Evolutionary conservation across 352 stramenopile genomes (phyloP).

Genomic region (Globisporangium echinulatum): DNA sequence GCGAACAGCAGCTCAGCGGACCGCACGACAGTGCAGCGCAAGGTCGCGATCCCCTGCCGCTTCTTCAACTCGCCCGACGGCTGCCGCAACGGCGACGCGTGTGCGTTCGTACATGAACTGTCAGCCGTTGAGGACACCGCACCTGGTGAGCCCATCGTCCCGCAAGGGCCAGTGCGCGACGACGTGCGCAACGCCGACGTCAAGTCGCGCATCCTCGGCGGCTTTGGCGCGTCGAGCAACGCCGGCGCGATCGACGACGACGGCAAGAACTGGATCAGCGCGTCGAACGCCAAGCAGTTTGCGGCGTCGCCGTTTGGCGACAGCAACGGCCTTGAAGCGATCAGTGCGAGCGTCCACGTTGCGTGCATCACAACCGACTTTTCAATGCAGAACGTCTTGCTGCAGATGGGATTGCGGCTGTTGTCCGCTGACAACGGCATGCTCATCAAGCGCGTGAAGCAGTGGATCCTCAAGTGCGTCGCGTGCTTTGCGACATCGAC

Average conservation of each 20-base stretch:
- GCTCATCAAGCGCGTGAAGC: slow-evolving; percentile 84
- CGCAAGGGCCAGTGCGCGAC: slow-evolving; percentile 29
- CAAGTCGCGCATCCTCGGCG: slow-evolving; percentile 84
- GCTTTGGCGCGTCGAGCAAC: slow-evolving; percentile 74
- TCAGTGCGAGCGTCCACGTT: slow-evolving; percentile 42
- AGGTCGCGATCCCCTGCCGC: slow-evolving; percentile 68
- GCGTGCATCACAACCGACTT: slow-evolving; percentile 87
- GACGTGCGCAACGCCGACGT: slow-evolving; percentile 71
- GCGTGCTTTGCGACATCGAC: slow-evolving; percentile 95
- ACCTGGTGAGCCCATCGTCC: slow-evolving; percentile 15
- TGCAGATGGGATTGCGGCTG: slow-evolving; percentile 84
- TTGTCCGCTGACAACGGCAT: slow-evolving; percentile 80
- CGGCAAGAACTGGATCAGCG: slow-evolving; percentile 85
- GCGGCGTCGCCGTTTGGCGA: slow-evolving; percentile 71
- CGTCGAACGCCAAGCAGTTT: slow-evolving; percentile 56
- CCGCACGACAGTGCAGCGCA: slow-evolving; percentile 12
- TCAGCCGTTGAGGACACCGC: slow-evolving; percentile 16
- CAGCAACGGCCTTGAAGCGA: slow-evolving; percentile 52
- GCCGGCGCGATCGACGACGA: slow-evolving; percentile 72
- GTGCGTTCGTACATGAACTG: slow-evolving; percentile 64
- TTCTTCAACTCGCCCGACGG: slow-evolving; percentile 72
- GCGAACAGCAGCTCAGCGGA: slow-evolving; percentile 16
- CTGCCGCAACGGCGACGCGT: slow-evolving; percentile 68
- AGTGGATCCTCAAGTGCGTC: slow-evolving; percentile 96
- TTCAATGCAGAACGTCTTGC: slow-evolving; percentile 87